Conservation (phyloP, 202 grass and related monocot genomes). For the Dendrocalamus latiflorus region DNA sequence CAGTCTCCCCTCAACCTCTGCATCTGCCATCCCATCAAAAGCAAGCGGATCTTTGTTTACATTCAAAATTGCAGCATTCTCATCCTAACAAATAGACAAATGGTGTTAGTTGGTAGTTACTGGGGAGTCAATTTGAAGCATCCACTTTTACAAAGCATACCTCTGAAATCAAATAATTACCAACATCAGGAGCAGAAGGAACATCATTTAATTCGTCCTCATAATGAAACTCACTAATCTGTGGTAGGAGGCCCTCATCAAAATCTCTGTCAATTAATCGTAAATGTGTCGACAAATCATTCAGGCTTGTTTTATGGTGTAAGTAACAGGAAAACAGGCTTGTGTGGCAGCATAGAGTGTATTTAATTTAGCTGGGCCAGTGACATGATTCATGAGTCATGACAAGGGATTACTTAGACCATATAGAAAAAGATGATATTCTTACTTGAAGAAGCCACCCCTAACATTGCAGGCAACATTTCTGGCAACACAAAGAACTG, state of each 20-base stretch:
- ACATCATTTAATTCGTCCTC: constrained; percentile 61
- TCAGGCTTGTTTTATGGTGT: background rate
- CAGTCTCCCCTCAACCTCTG: constrained; percentile 57
- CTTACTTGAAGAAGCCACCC: constrained; percentile 83
- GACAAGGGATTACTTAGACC: constrained; percentile 11
- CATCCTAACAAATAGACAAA: constrained; percentile 44
- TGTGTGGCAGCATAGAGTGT: background rate
- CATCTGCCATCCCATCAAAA: constrained; percentile 61
- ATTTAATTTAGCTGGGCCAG: constrained; percentile 19
- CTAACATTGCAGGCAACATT: constrained; percentile 87
- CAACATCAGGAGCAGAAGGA: constrained; percentile 58
- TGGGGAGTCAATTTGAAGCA: constrained; percentile 4
- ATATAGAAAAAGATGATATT: constrained; percentile 12
- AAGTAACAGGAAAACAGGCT: constrained; percentile 22
- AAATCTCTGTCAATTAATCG: constrained; percentile 53
- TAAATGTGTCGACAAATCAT: constrained; percentile 3
- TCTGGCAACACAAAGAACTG: constrained; percentile 68
- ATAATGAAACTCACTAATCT: constrained; percentile 46
- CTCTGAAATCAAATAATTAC: constrained; percentile 79
- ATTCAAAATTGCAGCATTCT: constrained; percentile 38
- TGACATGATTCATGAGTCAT: background rate
- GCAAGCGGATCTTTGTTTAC: constrained; percentile 47
- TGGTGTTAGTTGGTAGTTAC: background rate
- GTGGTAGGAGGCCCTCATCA: constrained; percentile 60
- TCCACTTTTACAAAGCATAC: constrained; percentile 33